These are phyloP conservation scores for Serendipita sp. DNA, from an alignment of 768 basidiomycete species.

Conservation along the genomic window DNA sequence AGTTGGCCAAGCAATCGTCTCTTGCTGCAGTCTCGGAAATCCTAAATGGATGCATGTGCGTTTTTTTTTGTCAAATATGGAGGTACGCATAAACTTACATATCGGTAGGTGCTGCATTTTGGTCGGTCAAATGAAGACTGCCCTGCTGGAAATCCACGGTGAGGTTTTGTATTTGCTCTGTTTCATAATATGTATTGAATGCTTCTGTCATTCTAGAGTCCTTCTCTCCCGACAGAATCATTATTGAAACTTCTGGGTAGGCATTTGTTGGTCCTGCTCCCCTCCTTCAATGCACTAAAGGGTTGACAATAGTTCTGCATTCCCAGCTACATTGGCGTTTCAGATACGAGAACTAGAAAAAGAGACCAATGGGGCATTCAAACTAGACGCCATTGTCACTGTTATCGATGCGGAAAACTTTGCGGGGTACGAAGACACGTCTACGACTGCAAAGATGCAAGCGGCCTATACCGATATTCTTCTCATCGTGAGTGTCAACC, in stretches of 20 bases:
- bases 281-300: constrained; percentile 1
- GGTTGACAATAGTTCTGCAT: constrained; percentile 63
- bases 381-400: constrained; percentile 80
- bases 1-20: constrained; percentile 71
- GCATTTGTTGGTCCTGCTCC: constrained; percentile 16
- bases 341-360: constrained; percentile 83
- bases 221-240: constrained; percentile 74
- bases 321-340: constrained; percentile 88
- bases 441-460: constrained; percentile 83
- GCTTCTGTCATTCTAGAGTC: constrained; percentile 36
- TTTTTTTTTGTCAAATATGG: neutral
- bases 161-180: constrained; percentile 9
- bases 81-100: neutral
- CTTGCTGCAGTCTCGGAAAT: constrained; percentile 85
- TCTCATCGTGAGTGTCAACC: constrained; percentile 42
- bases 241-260: constrained; percentile 84
- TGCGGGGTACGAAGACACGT: constrained; percentile 79
- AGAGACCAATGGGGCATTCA: constrained; percentile 57
- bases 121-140: constrained; percentile 87
- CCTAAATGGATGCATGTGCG: constrained; percentile 84
- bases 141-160: constrained; percentile 77
- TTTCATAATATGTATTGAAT: neutral
- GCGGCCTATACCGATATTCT: constrained; percentile 92
- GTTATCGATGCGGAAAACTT: constrained; percentile 87
- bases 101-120: constrained; percentile 70